Evolutionary conservation across 768 basidiomycete species (phyloP).

Genomic region (Macrolepiota fuliginosa): DNA sequence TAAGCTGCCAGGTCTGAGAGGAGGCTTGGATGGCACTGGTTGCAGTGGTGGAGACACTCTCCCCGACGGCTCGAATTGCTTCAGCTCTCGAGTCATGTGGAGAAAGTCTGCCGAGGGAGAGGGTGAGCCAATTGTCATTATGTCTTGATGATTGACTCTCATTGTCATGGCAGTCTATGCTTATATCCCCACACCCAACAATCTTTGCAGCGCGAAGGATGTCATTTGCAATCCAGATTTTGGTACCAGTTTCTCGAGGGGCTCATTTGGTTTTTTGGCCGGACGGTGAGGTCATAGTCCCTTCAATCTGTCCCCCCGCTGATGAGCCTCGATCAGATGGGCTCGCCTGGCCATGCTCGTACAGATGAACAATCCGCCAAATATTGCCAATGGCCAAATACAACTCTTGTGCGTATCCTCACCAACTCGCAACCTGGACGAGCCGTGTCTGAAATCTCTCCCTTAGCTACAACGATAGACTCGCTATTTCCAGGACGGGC

Average conservation of each 20-base stretch:
- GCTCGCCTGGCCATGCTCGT: slow-evolving; percentile 70
- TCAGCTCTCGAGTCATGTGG: slow-evolving; percentile 79
- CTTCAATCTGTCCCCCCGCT: not conserved
- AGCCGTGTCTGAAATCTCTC: not conserved
- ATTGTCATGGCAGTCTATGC: slow-evolving; percentile 58
- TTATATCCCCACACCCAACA: slow-evolving; percentile 67
- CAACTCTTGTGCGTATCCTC: slow-evolving; percentile 55
- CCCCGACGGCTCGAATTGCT: slow-evolving; percentile 66
- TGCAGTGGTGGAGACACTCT: slow-evolving; percentile 65
- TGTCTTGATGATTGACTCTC: slow-evolving; percentile 6
- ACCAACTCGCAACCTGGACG: not conserved
- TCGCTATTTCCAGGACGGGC: slow-evolving; percentile 55
- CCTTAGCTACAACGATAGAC: slow-evolving; percentile 65
- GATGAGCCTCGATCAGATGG: slow-evolving; percentile 45
- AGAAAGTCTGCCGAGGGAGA: slow-evolving; percentile 61
- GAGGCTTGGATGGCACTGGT: slow-evolving; percentile 58
- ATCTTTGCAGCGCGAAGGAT: slow-evolving; percentile 50
- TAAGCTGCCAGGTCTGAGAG: slow-evolving; percentile 75
- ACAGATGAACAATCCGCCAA: slow-evolving; percentile 69
- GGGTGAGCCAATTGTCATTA: slow-evolving; percentile 41
- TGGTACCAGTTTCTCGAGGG: slow-evolving; percentile 73
- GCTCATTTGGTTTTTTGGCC: slow-evolving; percentile 56
- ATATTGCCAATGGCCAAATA: slow-evolving; percentile 73
- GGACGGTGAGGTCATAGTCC: slow-evolving; percentile 51
- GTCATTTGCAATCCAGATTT: slow-evolving; percentile 73